Conservation (phyloP, 1,139 yeast genomes). For the Scheffersomyces lignicola region DNA sequence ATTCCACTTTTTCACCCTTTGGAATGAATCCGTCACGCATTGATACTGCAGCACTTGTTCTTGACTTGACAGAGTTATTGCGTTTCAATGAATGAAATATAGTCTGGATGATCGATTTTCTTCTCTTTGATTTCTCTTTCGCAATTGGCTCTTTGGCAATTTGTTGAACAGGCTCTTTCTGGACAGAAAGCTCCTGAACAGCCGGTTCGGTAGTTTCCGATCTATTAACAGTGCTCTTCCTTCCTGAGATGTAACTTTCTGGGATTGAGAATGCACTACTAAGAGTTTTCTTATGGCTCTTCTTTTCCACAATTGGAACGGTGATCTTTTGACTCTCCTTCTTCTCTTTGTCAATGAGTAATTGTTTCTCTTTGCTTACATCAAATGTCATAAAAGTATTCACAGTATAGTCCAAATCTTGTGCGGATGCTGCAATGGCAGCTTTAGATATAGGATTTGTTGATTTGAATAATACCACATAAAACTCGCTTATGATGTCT, state of each 20-base stretch:
- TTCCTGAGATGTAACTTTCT: conserved; percentile 3
- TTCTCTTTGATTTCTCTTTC: conserved; percentile 4
- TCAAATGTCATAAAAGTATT: conserved; percentile 12
- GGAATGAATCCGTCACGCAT: conserved; percentile 9
- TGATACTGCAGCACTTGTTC: background rate
- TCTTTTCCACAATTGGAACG: background rate
- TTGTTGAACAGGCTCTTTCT: background rate
- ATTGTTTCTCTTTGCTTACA: conserved; percentile 6
- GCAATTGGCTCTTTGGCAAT: background rate
- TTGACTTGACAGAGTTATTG: background rate
- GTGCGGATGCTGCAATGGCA: conserved; percentile 21
- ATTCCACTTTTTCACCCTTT: conserved; percentile 13
- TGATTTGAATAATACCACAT: conserved; percentile 21
- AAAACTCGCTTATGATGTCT: conserved; percentile 22
- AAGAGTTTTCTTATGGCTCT: conserved; percentile 3
- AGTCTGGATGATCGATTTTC: conserved; percentile 6
- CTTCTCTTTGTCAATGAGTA: conserved; percentile 7
- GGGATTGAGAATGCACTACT: conserved; percentile 10
- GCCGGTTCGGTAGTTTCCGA: background rate
- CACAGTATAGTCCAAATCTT: conserved; percentile 24
- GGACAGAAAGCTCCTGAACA: background rate
- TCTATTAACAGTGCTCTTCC: background rate
- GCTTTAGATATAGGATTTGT: conserved; percentile 22
- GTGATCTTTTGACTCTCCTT: conserved; percentile 4
- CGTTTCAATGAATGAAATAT: conserved; percentile 6